These are phyloP conservation scores for Neopestalotiopsis rosae DNA, from an alignment of 2,329 filamentous ascomycete species.

Conservation along the genomic window DNA sequence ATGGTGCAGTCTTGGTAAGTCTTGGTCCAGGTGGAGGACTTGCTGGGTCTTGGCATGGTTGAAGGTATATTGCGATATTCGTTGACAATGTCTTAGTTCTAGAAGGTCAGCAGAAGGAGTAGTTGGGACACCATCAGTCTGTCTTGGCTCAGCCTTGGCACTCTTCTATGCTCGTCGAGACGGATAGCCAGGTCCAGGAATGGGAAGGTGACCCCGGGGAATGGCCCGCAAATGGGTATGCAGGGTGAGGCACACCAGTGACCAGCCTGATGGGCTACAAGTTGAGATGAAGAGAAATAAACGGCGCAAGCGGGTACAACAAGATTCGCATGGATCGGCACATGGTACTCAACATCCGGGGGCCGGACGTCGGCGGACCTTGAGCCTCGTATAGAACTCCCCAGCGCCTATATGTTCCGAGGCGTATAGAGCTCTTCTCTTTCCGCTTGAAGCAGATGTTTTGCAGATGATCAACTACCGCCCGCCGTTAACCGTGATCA, in stretches of 20 bases:
- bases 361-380: slow-evolving; percentile 15
- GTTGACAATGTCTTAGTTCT: slow-evolving; percentile 16
- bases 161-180: background rate
- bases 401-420: background rate
- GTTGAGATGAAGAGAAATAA: slow-evolving; percentile 21
- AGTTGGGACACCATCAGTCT: slow-evolving; percentile 8
- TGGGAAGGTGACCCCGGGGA: slow-evolving; percentile 15
- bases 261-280: background rate
- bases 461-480: background rate
- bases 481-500: background rate
- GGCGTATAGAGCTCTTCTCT: background rate
- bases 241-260: background rate
- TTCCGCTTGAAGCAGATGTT: background rate
- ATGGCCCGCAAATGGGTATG: background rate
- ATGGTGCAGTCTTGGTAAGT: slow-evolving; percentile 23
- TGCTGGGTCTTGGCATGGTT: slow-evolving; percentile 1
- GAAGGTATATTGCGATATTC: slow-evolving; percentile 12
- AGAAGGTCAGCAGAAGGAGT: slow-evolving; percentile 17
- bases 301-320: slow-evolving; percentile 18
- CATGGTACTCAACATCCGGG: background rate
- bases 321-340: slow-evolving; percentile 6
- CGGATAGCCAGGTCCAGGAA: background rate
- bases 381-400: slow-evolving; percentile 4
- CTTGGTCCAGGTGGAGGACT: slow-evolving; percentile 9
- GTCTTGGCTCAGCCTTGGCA: slow-evolving; percentile 9